A percentile compares a stretch with the other conserved stretches of the same genome.
Conservation (phyloP, 768 basidiomycete species). For the Rhodotorula toruloides region DNA sequence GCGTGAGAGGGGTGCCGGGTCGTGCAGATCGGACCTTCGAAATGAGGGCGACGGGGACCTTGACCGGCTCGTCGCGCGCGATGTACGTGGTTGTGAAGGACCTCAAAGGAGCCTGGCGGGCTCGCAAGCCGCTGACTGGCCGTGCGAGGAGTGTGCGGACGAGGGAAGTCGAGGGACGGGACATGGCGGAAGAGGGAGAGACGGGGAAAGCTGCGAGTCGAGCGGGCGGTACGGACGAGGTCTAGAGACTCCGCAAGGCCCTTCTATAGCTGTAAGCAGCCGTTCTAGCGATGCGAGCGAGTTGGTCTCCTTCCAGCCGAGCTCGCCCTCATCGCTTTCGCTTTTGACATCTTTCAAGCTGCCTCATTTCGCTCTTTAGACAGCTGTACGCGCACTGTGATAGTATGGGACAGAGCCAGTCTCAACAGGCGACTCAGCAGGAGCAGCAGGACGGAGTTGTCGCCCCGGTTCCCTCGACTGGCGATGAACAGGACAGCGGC, state of each 20-base stretch:
- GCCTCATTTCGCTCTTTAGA: no score
- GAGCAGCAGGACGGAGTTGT: no score
- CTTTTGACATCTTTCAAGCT: no score
- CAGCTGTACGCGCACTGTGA: neutral
- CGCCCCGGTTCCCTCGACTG: no score
- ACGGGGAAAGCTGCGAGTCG: no score
- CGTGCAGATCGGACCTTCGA: constrained; percentile 73
- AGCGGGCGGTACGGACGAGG: no score
- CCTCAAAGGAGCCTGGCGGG: neutral
- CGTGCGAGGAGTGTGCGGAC: neutral
- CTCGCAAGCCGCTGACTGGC: neutral
- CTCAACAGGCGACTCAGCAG: neutral
- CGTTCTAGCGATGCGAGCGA: no score
- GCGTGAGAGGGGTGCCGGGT: constrained; percentile 69
- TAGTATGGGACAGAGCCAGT: constrained; percentile 1
- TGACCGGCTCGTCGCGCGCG: constrained; percentile 37
- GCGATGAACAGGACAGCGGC: no score
- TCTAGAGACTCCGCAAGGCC: no score
- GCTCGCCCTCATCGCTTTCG: no score
- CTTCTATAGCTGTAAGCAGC: no score
- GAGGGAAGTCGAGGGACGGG: neutral
- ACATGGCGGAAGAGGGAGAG: neutral
- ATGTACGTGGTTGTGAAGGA: neutral
- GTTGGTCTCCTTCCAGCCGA: no score
- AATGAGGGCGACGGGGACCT: constrained; percentile 67